Percentiles rank a stretch among this genome's conserved stretches.
Evolutionary conservation across 768 basidiomycete genomes (phyloP).

Genomic region (Boletus rubropictus): DNA sequence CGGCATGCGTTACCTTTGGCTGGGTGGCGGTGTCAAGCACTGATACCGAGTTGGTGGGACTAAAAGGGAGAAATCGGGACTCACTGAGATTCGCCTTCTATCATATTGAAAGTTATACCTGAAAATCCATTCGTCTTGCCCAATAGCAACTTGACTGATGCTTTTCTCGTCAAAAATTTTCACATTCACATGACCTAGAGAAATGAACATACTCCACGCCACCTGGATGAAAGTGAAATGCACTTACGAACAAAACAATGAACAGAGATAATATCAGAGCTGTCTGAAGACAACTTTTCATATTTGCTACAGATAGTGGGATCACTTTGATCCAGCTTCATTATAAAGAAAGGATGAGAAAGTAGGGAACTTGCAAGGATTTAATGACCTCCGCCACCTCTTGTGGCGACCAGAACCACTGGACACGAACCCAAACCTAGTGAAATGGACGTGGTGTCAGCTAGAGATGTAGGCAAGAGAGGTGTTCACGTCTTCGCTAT

Average conservation of each 20-base stretch:
- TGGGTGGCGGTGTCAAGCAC: constrained; percentile 15
- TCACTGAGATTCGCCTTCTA: constrained; percentile 33
- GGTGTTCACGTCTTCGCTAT: constrained; percentile 28
- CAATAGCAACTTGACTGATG: constrained; percentile 37
- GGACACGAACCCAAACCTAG: constrained; percentile 49
- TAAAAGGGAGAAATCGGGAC: neutral
- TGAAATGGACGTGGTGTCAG: neutral
- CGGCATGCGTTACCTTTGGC: constrained; percentile 36
- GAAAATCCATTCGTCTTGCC: constrained; percentile 38
- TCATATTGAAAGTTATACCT: constrained; percentile 41
- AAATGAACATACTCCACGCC: neutral
- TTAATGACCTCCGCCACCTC: constrained; percentile 42
- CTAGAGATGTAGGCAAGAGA: neutral
- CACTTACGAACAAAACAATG: constrained; percentile 42
- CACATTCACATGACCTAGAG: constrained; percentile 33
- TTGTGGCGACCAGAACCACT: constrained; percentile 51
- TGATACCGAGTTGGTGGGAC: neutral
- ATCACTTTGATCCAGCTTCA: constrained; percentile 31
- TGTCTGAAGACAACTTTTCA: constrained; percentile 48
- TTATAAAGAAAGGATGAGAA: neutral
- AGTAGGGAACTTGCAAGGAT: constrained; percentile 40
- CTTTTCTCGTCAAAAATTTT: constrained; percentile 35
- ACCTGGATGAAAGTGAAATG: neutral
- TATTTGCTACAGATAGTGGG: constrained; percentile 35
- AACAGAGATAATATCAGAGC: constrained; percentile 42